Conservation (phyloP, 805 yeast species). For the Metschnikowia gelsemii region DNA sequence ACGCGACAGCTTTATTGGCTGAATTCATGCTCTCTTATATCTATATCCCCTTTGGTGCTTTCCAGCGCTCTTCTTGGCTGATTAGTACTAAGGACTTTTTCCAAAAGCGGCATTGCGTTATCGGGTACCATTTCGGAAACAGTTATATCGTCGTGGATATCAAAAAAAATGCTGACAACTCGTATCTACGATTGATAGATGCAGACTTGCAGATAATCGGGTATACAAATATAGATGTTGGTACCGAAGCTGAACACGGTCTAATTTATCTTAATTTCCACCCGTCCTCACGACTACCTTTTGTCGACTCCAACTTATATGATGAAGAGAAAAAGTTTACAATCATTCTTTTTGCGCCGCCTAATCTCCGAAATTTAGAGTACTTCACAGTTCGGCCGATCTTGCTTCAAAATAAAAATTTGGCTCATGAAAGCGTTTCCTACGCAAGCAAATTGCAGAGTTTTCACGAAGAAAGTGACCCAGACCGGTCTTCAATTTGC, state of each 20-base stretch:
- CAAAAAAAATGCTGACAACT: background rate
- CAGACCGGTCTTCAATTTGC: conserved; percentile 20
- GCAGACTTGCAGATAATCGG: conserved; percentile 9
- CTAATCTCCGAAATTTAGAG: conserved; percentile 67
- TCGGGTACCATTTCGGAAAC: conserved; percentile 28
- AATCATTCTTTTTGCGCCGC: conserved; percentile 60
- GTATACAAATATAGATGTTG: background rate
- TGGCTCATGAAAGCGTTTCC: conserved; percentile 5
- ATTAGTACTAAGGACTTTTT: conserved; percentile 8
- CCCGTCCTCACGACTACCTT: conserved; percentile 4
- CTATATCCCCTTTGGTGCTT: conserved; percentile 37
- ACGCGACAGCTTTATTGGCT: conserved; percentile 37
- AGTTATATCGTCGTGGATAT: conserved; percentile 25
- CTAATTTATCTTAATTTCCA: conserved; percentile 8
- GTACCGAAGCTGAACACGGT: background rate
- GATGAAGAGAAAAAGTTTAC: conserved; percentile 13
- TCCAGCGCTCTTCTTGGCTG: conserved; percentile 15
- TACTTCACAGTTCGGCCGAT: conserved; percentile 77
- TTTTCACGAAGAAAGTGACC: conserved; percentile 1
- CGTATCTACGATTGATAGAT: conserved; percentile 4
- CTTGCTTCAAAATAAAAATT: conserved; percentile 50
- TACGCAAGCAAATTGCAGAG: conserved; percentile 8
- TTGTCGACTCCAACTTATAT: conserved; percentile 10
- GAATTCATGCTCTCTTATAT: conserved; percentile 27
- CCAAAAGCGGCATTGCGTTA: conserved; percentile 11